These are phyloP conservation scores for Agaricus subrufescens DNA, from an alignment of 768 basidiomycete species.

Conservation along the genomic window DNA sequence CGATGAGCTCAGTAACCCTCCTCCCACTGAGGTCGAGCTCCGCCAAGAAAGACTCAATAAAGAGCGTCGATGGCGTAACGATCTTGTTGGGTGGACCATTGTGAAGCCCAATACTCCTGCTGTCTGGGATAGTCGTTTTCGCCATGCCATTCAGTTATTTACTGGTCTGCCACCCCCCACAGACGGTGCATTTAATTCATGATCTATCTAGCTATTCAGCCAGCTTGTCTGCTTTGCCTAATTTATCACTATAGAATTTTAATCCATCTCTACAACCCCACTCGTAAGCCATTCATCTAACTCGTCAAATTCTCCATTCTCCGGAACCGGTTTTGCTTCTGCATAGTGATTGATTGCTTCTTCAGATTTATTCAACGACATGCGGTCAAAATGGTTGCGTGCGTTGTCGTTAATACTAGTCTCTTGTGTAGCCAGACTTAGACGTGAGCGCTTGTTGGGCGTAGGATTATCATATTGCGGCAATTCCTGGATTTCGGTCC, in stretches of 20 bases:
- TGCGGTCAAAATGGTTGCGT: not conserved
- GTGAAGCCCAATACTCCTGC: constrained; percentile 59
- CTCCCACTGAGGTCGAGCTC: constrained; percentile 85
- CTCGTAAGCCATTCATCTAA: constrained; percentile 68
- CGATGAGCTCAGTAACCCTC: constrained; percentile 72
- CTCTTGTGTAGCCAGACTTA: not conserved
- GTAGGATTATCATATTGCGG: not conserved
- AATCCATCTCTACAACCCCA: constrained; percentile 53
- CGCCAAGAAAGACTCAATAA: constrained; percentile 85
- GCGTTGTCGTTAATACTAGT: not conserved
- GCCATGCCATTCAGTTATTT: constrained; percentile 57
- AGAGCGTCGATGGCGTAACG: constrained; percentile 80
- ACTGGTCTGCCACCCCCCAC: constrained; percentile 30
- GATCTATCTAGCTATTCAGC: constrained; percentile 11
- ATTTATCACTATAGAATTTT: constrained; percentile 8
- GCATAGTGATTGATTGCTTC: too few relatives aligned
- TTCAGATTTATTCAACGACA: not conserved
- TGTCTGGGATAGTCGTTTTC: constrained; percentile 76
- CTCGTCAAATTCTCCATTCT: constrained; percentile 39
- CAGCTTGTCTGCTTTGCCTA: constrained; percentile 6
- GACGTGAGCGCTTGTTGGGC: not conserved
- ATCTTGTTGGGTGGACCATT: constrained; percentile 76
- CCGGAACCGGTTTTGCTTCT: not conserved
- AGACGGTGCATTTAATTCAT: constrained; percentile 6
- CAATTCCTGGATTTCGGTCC: not conserved